Base-by-base conservation (phyloP, 139 green algal genomes). In the Chlamydomonas eustigma region DNA sequence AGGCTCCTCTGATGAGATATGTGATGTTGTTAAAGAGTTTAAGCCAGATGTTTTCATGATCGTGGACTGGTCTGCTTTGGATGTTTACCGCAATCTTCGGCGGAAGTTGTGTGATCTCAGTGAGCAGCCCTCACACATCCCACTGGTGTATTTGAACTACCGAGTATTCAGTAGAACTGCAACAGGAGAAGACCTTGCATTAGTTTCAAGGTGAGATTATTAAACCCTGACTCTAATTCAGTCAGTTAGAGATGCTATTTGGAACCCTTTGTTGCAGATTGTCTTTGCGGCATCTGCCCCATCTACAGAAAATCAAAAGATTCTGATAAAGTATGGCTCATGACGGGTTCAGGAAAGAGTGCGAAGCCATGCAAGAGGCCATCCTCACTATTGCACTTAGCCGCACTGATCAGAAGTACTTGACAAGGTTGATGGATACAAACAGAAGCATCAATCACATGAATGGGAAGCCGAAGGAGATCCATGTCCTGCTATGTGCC, bases 61-160 rank as follows among this genome's bases (percentile, higher is more conserved):
- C 0, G 87, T 95, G 18, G 90, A 95, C 74, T 94, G 87, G 87
- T 82, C 80, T 30, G 76, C 79, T 1, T 70, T 85, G 75, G 65
- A 22, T 0, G 74, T 84, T 0, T 91, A 81, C 50, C 58, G 83
- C 0, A 64, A 51, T 39, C 58, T 36, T n/a, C n/a, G 4, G 2
- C 18, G 5, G 32, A 32, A 70, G 51, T 36, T 52, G n/a, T 30
- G 32, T 22, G 18, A 37, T 22, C 50, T 58, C 25, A 28, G 12
- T 58, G 34, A 76, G 39, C 39, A 34, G 38, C 44, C 72, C 34
- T 18, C 38, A 2, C 35, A 51, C 34, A 73, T 64, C 58, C 84
- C 81, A 33, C 78, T 75, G 37, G 81, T 87, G 32, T 89, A 65
- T 35, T 75, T 84, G 2, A 85, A 82, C 78, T 89, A 89, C 72